Percentiles rank a stretch among this genome's conserved stretches.
Conservation (phyloP, 176 grass and related monocot species). For the Oryza meridionalis region DNA sequence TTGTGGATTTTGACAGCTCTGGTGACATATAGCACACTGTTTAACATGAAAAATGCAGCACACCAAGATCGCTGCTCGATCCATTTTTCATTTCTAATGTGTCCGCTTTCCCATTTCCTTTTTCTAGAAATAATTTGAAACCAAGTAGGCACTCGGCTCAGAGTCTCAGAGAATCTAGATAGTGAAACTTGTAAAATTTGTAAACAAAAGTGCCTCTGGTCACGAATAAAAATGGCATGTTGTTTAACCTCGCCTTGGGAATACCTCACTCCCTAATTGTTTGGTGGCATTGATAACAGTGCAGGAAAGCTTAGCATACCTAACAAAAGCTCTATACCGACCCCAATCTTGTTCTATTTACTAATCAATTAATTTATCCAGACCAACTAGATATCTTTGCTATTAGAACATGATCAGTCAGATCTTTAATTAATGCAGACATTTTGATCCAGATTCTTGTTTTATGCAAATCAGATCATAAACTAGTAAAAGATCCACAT, state of each 20-base stretch:
- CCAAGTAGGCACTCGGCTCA: neutral
- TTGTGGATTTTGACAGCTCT: neutral
- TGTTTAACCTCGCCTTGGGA: constrained; percentile 8
- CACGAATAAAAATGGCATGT: neutral
- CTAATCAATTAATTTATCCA: constrained; percentile 4
- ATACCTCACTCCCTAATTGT: neutral
- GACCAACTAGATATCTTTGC: constrained; percentile 13
- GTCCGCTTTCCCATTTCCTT: neutral
- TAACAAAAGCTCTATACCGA: constrained; percentile 30
- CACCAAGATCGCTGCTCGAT: neutral
- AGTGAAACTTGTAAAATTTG: neutral
- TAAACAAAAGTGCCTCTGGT: neutral
- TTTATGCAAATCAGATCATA: constrained; percentile 3
- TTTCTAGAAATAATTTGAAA: neutral
- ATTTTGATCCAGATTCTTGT: neutral
- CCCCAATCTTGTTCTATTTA: neutral
- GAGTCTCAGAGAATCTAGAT: neutral
- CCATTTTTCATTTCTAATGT: neutral
- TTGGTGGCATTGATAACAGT: constrained; percentile 24
- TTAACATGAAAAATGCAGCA: neutral
- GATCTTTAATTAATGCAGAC: neutral
- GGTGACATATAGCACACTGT: neutral
- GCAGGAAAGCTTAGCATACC: constrained; percentile 22
- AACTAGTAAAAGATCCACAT: neutral
- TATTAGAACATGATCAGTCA: neutral